Evolutionary conservation across 2,329 filamentous ascomycete genomes (phyloP), one percentile per base, ranked within the genome.

Genomic region (Curvularia sp.): DNA sequence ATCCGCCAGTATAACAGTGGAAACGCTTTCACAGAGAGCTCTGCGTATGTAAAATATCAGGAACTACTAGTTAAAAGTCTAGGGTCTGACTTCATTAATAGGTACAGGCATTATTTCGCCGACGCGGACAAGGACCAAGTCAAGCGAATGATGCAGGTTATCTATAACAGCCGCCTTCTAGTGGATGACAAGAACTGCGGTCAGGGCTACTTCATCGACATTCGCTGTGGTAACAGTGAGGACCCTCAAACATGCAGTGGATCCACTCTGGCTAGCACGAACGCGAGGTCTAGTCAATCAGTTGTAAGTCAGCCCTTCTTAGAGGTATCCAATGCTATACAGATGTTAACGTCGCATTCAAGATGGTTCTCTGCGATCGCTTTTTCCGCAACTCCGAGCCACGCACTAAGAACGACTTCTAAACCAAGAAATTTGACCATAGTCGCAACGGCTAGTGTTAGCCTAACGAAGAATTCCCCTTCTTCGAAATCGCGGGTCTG

Each of bases 151-250:
- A 55, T 49, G 18, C 32, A 55, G 53, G 32, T 55, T 43, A 55
- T 55, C 43, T 55, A 55, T 49, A 55, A 55, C 34, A 55, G 43
- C 53, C 43, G 43, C 53, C 43, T 55, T 55, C 43, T 32, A 49
- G 53, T 55, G 19, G 53, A 55, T 55, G 32, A 55, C 43, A 55
- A 49, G 32, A 21, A 55, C 32, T 30, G 53, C 32, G 43, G 43
- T 49, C 43, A 55, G 43, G 43, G 53, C 43, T 55, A 55, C 53
- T 55, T 49, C 34, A 55, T 55, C 43, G 43, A 55, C 32, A 32
- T 55, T 55, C 32, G 30, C 43, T 55, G 43, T 49, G 43, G 53
- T 49, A 49, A 49, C 9, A 49, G 43, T 49, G 30, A 55, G 43
- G 43, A 55, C 43, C 43, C 53, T 49, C 19, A 55, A 54, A 54